A percentile compares a stretch with the other conserved stretches of the same genome.
Conservation (phyloP, 495 filamentous ascomycete species). For the Penicillium maclennaniae region DNA sequence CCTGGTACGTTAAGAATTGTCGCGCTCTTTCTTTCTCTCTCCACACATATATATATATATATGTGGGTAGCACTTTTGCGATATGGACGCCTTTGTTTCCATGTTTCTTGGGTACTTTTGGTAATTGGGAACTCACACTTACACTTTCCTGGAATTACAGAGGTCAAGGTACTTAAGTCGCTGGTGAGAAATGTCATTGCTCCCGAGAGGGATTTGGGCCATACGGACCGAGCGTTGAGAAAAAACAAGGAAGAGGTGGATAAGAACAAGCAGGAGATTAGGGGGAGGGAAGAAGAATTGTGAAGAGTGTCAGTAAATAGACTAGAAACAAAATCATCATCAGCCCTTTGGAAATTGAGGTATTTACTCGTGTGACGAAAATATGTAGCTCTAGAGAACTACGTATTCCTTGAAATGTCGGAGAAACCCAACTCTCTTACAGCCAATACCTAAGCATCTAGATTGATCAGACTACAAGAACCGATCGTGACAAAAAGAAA, state of each 20-base stretch:
- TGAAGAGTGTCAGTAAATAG: constrained; percentile 45
- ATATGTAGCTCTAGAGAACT: neutral
- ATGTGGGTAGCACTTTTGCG: neutral
- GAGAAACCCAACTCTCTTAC: no score
- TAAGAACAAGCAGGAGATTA: constrained; percentile 8
- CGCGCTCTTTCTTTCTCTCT: neutral
- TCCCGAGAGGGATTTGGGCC: constrained; percentile 72
- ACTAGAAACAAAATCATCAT: neutral
- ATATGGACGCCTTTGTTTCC: neutral
- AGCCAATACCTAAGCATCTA: no score
- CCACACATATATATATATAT: no score
- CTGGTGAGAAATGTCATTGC: constrained; percentile 81
- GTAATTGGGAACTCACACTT: constrained; percentile 7
- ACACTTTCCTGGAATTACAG: constrained; percentile 31
- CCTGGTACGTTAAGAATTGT: constrained; percentile 56
- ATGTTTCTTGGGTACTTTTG: neutral
- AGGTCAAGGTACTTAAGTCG: constrained; percentile 86
- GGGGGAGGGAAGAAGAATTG: constrained; percentile 26
- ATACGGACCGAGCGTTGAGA: constrained; percentile 62
- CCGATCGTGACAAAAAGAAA: neutral
- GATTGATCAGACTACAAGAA: neutral
- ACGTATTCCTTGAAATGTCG: no score
- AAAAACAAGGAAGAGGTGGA: constrained; percentile 16
- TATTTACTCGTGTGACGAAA: neutral
- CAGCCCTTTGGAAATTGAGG: no score